A percentile compares a stretch with the other conserved stretches of the same genome.
Conservation (phyloP, 805 yeast species). For the Barnettozyma californica region DNA sequence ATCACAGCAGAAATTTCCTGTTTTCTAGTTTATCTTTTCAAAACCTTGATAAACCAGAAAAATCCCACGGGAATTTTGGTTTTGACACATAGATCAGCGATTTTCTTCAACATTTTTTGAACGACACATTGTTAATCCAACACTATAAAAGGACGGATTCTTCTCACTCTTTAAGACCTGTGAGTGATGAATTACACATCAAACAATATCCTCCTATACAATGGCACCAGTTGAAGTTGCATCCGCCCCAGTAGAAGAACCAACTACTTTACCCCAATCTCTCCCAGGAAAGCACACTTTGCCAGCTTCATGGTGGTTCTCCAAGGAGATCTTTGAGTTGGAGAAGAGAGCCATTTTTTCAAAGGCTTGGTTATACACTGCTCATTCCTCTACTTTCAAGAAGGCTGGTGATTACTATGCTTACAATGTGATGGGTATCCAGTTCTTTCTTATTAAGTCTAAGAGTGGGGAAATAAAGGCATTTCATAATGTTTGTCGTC, state of each 20-base stretch:
- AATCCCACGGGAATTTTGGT: background rate
- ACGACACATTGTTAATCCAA: no score
- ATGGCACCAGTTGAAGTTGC: background rate
- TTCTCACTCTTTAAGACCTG: background rate
- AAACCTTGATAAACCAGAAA: no score
- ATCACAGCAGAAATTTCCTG: no score
- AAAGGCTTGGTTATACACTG: slow-evolving; percentile 51
- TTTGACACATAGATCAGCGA: background rate
- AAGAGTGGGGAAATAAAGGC: slow-evolving; percentile 50
- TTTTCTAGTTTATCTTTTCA: no score
- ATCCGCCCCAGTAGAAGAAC: background rate
- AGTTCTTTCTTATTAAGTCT: slow-evolving; percentile 50
- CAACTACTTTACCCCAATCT: background rate
- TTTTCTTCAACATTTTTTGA: no score
- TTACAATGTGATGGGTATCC: slow-evolving; percentile 46
- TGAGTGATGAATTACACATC: background rate
- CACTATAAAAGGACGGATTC: background rate
- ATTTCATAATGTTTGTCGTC: slow-evolving; percentile 62
- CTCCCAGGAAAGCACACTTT: slow-evolving; percentile 45
- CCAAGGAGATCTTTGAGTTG: slow-evolving; percentile 50
- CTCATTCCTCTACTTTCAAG: slow-evolving; percentile 46
- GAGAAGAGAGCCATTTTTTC: slow-evolving; percentile 55
- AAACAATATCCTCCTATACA: background rate
- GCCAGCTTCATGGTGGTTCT: slow-evolving; percentile 65
- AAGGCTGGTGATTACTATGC: slow-evolving; percentile 55